Percentiles rank a stretch among this genome's conserved stretches.
phyloP scores from a whole-genome alignment of 495 filamentous ascomycete genomes.

The Penicillium bialowiezense region DNA sequence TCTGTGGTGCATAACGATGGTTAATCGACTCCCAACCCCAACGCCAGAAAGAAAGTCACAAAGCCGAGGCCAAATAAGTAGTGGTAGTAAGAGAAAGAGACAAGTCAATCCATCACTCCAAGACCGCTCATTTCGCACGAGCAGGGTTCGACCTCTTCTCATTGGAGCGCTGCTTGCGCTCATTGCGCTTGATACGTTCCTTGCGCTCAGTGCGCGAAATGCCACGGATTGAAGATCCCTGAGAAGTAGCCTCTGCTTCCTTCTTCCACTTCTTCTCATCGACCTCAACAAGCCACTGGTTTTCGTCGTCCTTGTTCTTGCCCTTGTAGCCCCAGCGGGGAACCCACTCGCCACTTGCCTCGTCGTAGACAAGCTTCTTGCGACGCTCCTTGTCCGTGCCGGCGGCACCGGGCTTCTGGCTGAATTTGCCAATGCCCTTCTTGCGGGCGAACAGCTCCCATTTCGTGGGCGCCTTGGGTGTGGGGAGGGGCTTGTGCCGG shows the following conservation, averaged over 20 bases:
- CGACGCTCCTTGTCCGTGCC: conserved; percentile 59
- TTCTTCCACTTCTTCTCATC: conserved; percentile 69
- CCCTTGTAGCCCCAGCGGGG: conserved; percentile 95
- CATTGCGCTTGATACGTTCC: conserved; percentile 64
- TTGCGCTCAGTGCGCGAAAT: conserved; percentile 62
- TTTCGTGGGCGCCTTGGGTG: conserved; percentile 76
- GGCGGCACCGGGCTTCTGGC: conserved; percentile 37
- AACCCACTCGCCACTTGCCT: conserved; percentile 81
- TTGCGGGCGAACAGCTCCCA: conserved; percentile 95
- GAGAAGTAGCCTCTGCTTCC: conserved; percentile 55
- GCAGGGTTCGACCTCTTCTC: conserved; percentile 46
- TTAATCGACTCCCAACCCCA: conserved; percentile 27
- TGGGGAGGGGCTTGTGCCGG: conserved; percentile 85
- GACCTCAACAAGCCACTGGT: conserved; percentile 88
- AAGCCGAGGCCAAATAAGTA: neutral
- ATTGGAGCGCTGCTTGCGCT: conserved; percentile 69
- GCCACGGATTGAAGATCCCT: conserved; percentile 58
- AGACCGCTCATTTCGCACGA: conserved; percentile 25
- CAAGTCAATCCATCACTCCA: conserved; percentile 17
- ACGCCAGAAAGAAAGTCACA: conserved; percentile 21
- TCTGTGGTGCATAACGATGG: conserved; percentile 12
- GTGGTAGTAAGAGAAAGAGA: conserved; percentile 3
- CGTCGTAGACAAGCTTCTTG: conserved; percentile 80
- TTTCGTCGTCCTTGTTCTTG: conserved; percentile 74
- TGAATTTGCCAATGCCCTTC: conserved; percentile 76